Evolutionary conservation across 1,284 basidiomycete genomes (phyloP).

Genomic region (Thecaphora thlaspeos): DNA sequence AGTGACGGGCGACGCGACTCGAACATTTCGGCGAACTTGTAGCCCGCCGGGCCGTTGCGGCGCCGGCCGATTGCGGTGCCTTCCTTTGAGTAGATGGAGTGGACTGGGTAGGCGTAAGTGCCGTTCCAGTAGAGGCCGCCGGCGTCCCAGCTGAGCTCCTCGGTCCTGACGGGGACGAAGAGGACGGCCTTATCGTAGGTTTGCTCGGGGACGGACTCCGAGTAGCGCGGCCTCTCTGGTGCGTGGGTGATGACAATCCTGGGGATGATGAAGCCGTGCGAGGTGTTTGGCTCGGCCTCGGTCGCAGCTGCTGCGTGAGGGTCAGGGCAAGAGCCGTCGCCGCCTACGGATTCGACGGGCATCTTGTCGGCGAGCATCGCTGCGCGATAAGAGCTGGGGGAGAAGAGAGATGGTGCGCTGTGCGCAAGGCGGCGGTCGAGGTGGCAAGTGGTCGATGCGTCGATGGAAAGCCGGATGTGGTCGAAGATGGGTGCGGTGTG

Average conservation of each 20-base stretch:
- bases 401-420: too few relatives aligned
- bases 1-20: not conserved
- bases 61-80: slow-evolving; percentile 22
- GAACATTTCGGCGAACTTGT: slow-evolving; percentile 31
- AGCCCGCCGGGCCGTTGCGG: slow-evolving; percentile 25
- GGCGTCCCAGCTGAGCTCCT: slow-evolving; percentile 50
- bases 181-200: slow-evolving; percentile 34
- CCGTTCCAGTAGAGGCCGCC: slow-evolving; percentile 50
- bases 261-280: slow-evolving; percentile 21
- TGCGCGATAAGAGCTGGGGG: too few relatives aligned
- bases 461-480: too few relatives aligned
- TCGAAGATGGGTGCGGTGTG: too few relatives aligned
- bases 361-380: too few relatives aligned
- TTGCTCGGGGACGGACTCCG: slow-evolving; percentile 33
- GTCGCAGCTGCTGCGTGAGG: not conserved
- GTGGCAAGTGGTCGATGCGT: too few relatives aligned
- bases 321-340: not conserved
- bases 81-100: slow-evolving; percentile 31
- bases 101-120: slow-evolving; percentile 40
- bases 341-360: not conserved
- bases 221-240: slow-evolving; percentile 16
- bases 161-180: slow-evolving; percentile 48
- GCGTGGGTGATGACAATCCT: slow-evolving; percentile 42
- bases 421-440: too few relatives aligned
- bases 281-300: not conserved